These are phyloP conservation scores for Cytospora piceicola DNA, from an alignment of 2,329 filamentous ascomycete genomes.

Conservation along the genomic window DNA sequence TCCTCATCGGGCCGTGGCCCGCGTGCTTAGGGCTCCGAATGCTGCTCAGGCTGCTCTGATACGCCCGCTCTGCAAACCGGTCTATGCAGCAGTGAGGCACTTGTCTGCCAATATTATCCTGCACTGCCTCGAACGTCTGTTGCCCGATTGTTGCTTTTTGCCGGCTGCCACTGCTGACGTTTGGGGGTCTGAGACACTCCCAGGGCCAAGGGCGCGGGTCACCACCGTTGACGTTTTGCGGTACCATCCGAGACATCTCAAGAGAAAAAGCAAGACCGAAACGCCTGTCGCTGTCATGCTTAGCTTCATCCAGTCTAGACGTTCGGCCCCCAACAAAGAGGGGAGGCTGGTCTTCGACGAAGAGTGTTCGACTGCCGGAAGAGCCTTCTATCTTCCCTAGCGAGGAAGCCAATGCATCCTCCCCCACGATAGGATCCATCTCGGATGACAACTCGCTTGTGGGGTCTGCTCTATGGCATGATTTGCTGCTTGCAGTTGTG, in stretches of 20 bases:
- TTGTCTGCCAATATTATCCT: slow-evolving; percentile 5
- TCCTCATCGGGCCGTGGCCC: slow-evolving; percentile 14
- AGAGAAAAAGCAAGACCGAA: slow-evolving; percentile 9
- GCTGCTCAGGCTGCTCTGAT: slow-evolving; percentile 6
- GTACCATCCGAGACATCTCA: slow-evolving; percentile 24
- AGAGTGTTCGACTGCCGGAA: slow-evolving; percentile 22
- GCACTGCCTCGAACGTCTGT: slow-evolving; percentile 2
- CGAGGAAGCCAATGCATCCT: slow-evolving; percentile 17
- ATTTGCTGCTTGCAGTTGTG: slow-evolving; percentile 15
- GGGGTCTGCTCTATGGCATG: slow-evolving; percentile 21
- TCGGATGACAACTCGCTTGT: slow-evolving; percentile 9
- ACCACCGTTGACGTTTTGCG: slow-evolving; percentile 18
- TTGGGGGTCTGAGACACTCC: slow-evolving; percentile 20
- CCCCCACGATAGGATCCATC: slow-evolving; percentile 18
- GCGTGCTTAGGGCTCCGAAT: slow-evolving; percentile 13
- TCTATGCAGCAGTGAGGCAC: slow-evolving; percentile 12
- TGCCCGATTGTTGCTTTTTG: slow-evolving; percentile 10
- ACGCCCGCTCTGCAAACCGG: slow-evolving; percentile 1
- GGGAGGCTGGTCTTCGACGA: slow-evolving; percentile 17
- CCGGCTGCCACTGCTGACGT: not conserved
- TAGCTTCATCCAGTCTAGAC: slow-evolving; percentile 16
- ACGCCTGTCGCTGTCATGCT: slow-evolving; percentile 12
- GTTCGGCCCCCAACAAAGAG: slow-evolving; percentile 10
- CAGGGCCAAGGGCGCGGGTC: slow-evolving; percentile 18
- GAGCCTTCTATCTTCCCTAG: slow-evolving; percentile 14